Conservation (phyloP, 768 basidiomycete genomes). For the Austroboletus eburneus region DNA sequence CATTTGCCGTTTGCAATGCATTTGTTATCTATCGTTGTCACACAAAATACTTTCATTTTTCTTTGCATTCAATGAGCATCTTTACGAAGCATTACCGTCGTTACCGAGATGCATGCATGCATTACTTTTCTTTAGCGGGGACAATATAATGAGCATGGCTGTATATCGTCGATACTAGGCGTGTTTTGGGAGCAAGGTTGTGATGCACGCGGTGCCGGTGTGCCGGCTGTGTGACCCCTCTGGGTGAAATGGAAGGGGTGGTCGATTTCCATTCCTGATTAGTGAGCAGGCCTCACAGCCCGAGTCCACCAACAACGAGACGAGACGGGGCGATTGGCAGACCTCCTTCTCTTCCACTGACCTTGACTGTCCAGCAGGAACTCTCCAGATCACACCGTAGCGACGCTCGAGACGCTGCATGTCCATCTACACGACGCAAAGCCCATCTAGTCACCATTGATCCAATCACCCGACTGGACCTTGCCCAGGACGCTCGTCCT, state of each 20-base stretch:
- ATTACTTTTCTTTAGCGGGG: conserved; percentile 9
- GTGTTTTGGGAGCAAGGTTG: too few relatives aligned
- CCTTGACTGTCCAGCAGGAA: conserved; percentile 18
- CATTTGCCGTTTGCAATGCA: conserved; percentile 27
- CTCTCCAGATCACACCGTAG: conserved; percentile 15
- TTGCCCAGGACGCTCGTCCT: conserved; percentile 52
- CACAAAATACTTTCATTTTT: conserved; percentile 19
- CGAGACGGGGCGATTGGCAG: conserved; percentile 13
- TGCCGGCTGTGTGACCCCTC: conserved; percentile 12
- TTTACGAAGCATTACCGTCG: conserved; percentile 21
- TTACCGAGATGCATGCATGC: conserved; percentile 8
- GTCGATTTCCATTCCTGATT: conserved; percentile 23
- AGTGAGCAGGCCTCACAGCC: conserved; percentile 22
- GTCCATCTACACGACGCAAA: conserved; percentile 19
- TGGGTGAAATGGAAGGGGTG: conserved; percentile 21
- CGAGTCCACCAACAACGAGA: conserved; percentile 22
- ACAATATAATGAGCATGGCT: conserved; percentile 7
- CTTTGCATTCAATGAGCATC: conserved; percentile 25
- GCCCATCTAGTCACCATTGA: conserved; percentile 54
- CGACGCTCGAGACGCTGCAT: conserved; percentile 26
- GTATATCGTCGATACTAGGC: too few relatives aligned
- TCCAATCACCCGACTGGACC: conserved; percentile 54
- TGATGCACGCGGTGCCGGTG: conserved; percentile 7
- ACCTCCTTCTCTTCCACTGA: conserved; percentile 15
- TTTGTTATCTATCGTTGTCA: conserved; percentile 32